phyloP scores from a whole-genome alignment of 768 basidiomycete species.

The Phlegmacium glaucopus region DNA sequence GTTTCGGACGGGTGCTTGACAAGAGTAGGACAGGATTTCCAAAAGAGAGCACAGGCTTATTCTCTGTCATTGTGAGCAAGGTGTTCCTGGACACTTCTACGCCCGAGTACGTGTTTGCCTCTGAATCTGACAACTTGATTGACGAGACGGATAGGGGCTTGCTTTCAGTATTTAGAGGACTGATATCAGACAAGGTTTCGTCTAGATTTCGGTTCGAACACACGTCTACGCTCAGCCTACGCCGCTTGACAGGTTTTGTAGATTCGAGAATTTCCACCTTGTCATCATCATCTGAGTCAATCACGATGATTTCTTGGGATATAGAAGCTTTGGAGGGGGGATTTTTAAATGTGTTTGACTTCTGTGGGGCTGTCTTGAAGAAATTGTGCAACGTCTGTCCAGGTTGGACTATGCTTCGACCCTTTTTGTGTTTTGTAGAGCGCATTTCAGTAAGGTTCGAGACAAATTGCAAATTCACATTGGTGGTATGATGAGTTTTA shows the following conservation, averaged over 20 bases:
- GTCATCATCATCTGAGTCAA: slow-evolving; percentile 61
- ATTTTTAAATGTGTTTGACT: slow-evolving; percentile 1
- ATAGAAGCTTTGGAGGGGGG: not conserved
- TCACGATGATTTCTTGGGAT: slow-evolving; percentile 47
- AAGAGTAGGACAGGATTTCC: not conserved
- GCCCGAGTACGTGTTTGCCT: not conserved
- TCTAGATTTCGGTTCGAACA: not conserved
- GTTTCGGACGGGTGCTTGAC: not conserved
- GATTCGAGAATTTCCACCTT: slow-evolving; percentile 32
- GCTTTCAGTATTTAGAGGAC: not conserved
- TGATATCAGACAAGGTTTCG: not conserved
- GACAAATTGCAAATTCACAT: not conserved
- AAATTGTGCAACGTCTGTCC: slow-evolving; percentile 44
- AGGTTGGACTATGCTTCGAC: slow-evolving; percentile 25
- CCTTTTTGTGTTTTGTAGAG: slow-evolving; percentile 31
- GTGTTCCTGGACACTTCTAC: too few species aligned
- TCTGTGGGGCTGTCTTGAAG: slow-evolving; percentile 29
- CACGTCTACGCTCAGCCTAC: slow-evolving; percentile 14
- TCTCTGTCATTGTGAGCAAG: not conserved
- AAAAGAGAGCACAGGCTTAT: not conserved
- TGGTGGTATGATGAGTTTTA: too few species aligned
- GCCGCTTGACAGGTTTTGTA: slow-evolving; percentile 13
- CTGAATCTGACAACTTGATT: not conserved
- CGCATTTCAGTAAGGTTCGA: slow-evolving; percentile 26
- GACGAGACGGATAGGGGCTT: not conserved